Evolutionary conservation across 805 yeast species (phyloP), one percentile per base, ranked within the genome.

Genomic region (Dipodascopsis uninucleata): DNA sequence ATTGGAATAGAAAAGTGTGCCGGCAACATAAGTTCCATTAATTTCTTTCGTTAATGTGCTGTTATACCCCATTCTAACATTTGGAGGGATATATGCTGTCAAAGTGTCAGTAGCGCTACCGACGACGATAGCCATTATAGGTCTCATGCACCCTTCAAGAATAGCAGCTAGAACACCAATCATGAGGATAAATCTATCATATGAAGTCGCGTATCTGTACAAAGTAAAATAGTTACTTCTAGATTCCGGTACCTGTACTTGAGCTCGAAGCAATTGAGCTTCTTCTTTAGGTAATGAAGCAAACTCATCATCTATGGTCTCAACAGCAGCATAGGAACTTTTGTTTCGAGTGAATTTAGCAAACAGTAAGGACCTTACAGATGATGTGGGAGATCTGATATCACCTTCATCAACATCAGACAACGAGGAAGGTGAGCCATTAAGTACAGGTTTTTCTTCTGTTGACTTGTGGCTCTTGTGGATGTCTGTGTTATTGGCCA

Each of bases 71-170:
- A 9, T 23, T 6, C 18, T 37, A 24, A 6, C 48, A 41, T 12
- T 23, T n/a, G 16, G 41, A 3, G 25, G 63, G 43, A 40, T n/a
- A 52, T 43, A 31, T 60, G 59, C 47, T 61, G 59, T 42, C 58
- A 69, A 46, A 44, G 45, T 40, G 60, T 64, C 60, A 9, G 73
- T 63, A 45, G 70, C 55, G 23, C 55, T 50, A 16, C 74, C 74
- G 17, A 70, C 63, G 4, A 70, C 64, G 7, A 44, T 39, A 6
- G 57, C 50, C 56, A 53, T 44, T 14, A 48, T 29, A 2, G 73
- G 73, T 46, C 68, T 46, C 5, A 66, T 62, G 6, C 62, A 69
- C 12, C 72, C 72, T 12, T 65, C 64, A 5, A 63, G 60, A 5
- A 65, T 57, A 2, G 73, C 61, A 39, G 61, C 54, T 28, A 59